Conservation (phyloP, 2,329 filamentous ascomycete species). For the Mariannaea sp. region DNA sequence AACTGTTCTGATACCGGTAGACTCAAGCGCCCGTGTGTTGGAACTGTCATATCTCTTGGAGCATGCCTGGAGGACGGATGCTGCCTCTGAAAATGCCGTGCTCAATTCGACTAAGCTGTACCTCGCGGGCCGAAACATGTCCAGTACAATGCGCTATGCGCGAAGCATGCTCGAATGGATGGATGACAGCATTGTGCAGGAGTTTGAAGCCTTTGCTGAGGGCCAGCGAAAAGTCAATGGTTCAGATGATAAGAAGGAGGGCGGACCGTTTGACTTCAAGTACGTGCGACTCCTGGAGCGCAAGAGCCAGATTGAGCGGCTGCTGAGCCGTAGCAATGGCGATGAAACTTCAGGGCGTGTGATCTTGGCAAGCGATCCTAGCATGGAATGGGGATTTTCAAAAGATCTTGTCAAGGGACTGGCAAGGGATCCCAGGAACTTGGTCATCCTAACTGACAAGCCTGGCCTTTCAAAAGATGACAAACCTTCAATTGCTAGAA, state of each 20-base stretch:
- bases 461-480: conserved; percentile 49
- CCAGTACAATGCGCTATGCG: conserved; percentile 87
- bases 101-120: conserved; percentile 68
- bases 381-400: conserved; percentile 94
- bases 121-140: conserved; percentile 82
- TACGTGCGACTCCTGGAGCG: conserved; percentile 83
- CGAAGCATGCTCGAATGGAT: conserved; percentile 99
- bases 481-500: conserved; percentile 67
- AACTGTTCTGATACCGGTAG: conserved; percentile 89
- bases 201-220: conserved; percentile 77
- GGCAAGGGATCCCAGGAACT: conserved; percentile 76
- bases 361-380: conserved; percentile 88
- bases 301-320: conserved; percentile 76
- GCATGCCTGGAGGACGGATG: conserved; percentile 81
- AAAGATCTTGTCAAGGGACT: conserved; percentile 76
- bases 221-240: conserved; percentile 53
- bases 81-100: conserved; percentile 54
- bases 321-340: conserved; percentile 56
- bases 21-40: conserved; percentile 92
- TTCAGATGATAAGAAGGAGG: conserved; percentile 56
- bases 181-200: conserved; percentile 91
- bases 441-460: conserved; percentile 86
- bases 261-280: conserved; percentile 87
- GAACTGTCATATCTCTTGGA: conserved; percentile 93
- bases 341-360: conserved; percentile 64